Base-by-base conservation (phyloP, 306 rosid genomes). In the Vigna unguiculata region DNA sequence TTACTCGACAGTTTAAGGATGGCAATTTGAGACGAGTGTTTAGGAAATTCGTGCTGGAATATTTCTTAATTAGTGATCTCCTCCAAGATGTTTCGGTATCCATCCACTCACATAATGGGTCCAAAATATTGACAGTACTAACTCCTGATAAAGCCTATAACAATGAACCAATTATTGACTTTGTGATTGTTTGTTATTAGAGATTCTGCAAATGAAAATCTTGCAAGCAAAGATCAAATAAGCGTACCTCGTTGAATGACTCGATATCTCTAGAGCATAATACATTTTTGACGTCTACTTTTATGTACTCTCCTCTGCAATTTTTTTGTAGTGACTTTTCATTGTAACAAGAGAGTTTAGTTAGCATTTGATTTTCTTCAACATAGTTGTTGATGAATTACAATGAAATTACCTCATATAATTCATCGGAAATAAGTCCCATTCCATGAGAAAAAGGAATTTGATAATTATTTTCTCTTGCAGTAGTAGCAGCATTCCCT, bases 371-470 rank as follows among this genome's bases (percentile, higher is more conserved):
- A 17, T 3, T 32, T 53, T 72, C 48, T 40, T 79, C 9, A 59
- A 48, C 17, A 24, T 21, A 16, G 19, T n/a, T 25, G 7, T 6
- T 20, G 3, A 36, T 45, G 60, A 69, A 17, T 41, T 49, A 64
- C 17, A 9, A 32, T 4, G 2, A 28, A 36, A 58, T 64, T 68
- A 89, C 96, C 80, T 80, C 15, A 0, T 70, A 85, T 46, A 90
- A 21, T 60, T 92, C 93, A 69, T 84, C 86, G 10, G 93, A 86
- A 63, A 93, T 88, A 38, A 93, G 84, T 32, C 71, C 83, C 92
- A 85, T 83, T 53, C 91, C 88, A 64, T 87, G 92, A 80, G 90
- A 84, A 81, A 80, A 78, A 69, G 89, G 24, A 5, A 24, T 10
- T 66, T 0, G 0, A 46, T 77, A 77, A 30, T 85, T 82, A 0